Base-by-base conservation (phyloP, 2,329 filamentous ascomycete species). In the Aspergillus fumigatus region DNA sequence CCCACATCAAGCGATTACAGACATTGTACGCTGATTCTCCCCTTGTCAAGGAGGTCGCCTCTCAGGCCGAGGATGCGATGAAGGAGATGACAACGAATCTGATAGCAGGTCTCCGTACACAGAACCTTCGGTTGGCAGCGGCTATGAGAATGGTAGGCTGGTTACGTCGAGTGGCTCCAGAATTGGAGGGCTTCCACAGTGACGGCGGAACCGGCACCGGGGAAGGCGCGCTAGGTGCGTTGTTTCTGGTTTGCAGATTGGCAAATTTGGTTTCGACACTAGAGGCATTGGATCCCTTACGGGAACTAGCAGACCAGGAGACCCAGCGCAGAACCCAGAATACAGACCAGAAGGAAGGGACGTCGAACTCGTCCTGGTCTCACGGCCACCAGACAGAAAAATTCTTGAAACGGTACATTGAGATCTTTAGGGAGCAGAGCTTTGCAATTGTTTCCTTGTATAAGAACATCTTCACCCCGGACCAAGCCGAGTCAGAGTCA, bases 401-500 rank as follows among this genome's bases (percentile, higher is more conserved):
- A 52, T 99, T 92, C 67, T 78, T 99, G 47, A 99, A 97, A 73
- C 84, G 92, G 50, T 99, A 96, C 73, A 90, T 99, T 66, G 94
- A 99, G 71, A 92, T 99, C 27, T 97, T 97, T 72, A 88, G 94
- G 52, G 94, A 99, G 74, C 94, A 99, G 74, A 96, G 90, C 70
- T 99, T 99, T 72, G 89, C 88, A 47, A 96, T 97, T 58, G 86
- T 97, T 27, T 96, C 91, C 57, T 91, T 97, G 82, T 97, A 95
- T 74, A 90, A 88, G 67, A 94, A 88, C 67, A 91, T 97, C 54
- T 96, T 96, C 67, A 86, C 88, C 0, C 80, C 83, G 3, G 81
- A 85, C 25, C 69, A 75, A 32, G 67, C 71, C 3, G 72, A 74
- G 11, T 63, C 70, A 1, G 72, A 73, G 2, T 54, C 66, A 40